phyloP scores from a whole-genome alignment of 495 filamentous ascomycete species.

The Amphirosellinia nigrospora region DNA sequence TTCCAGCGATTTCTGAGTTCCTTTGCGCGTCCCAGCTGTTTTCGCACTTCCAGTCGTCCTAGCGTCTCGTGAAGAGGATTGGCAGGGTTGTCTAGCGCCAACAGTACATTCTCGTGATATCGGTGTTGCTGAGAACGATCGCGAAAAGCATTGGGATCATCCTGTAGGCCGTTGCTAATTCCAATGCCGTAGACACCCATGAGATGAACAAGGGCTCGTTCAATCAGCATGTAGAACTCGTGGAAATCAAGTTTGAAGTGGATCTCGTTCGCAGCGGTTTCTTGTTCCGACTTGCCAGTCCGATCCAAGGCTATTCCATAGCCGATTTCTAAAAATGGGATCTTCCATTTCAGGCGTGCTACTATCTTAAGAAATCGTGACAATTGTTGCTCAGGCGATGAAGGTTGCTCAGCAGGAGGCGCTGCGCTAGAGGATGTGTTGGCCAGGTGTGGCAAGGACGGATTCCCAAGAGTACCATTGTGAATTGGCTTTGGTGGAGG shows the following conservation, averaged over 20 bases:
- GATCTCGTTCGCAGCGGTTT: conserved; percentile 53
- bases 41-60: conserved; percentile 52
- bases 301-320: conserved; percentile 55
- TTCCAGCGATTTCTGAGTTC: conserved; percentile 73
- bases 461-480: not conserved
- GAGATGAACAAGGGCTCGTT: conserved; percentile 67
- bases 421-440: conserved; percentile 21
- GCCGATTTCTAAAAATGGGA: conserved; percentile 59
- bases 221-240: conserved; percentile 71
- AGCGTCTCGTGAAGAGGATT: conserved; percentile 61
- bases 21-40: conserved; percentile 63
- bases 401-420: conserved; percentile 19
- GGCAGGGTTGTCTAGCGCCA: conserved; percentile 53
- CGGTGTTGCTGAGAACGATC: conserved; percentile 46
- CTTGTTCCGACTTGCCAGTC: conserved; percentile 30
- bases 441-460: not conserved
- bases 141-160: not conserved
- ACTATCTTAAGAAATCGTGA: conserved; percentile 62
- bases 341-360: conserved; percentile 64
- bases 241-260: conserved; percentile 77
- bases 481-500: not conserved
- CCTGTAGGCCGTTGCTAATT: conserved; percentile 11
- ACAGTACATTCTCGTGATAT: conserved; percentile 70
- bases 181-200: conserved; percentile 62
- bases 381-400: conserved; percentile 50